phyloP scores from a whole-genome alignment of 2,329 filamentous ascomycete species.

The Diaporthe amygdali region DNA sequence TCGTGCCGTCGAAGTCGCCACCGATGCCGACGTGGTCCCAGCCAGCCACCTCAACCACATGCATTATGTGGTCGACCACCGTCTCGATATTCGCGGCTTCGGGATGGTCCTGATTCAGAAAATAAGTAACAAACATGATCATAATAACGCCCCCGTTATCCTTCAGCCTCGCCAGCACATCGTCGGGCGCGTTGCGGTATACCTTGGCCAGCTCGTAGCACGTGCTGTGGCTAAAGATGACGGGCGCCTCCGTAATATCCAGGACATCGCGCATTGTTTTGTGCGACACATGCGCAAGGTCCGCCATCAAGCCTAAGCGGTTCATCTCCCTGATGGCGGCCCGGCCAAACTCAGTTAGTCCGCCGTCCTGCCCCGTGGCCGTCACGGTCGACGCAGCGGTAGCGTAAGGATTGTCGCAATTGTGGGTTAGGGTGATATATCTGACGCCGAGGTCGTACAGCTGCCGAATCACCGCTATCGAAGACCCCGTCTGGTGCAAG shows the following conservation, averaged over 20 bases:
- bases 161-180: constrained; percentile 19
- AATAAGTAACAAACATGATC: constrained; percentile 29
- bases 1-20: constrained; percentile 67
- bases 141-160: constrained; percentile 21
- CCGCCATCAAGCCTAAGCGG: constrained; percentile 33
- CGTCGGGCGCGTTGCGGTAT: constrained; percentile 40
- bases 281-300: constrained; percentile 29
- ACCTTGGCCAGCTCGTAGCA: constrained; percentile 28
- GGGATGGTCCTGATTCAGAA: constrained; percentile 45
- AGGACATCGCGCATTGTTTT: constrained; percentile 27
- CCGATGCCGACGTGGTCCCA: constrained; percentile 72
- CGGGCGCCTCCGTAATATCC: constrained; percentile 25
- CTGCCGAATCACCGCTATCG: constrained; percentile 15
- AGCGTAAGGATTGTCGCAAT: constrained; percentile 13
- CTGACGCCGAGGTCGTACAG: constrained; percentile 29
- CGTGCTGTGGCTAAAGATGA: constrained; percentile 27
- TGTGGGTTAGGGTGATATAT: constrained; percentile 30
- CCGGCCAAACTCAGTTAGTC: constrained; percentile 28
- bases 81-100: constrained; percentile 61
- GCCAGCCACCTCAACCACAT: constrained; percentile 67
- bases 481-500: constrained; percentile 10
- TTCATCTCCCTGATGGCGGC: constrained; percentile 37
- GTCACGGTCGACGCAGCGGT: constrained; percentile 10
- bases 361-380: constrained; percentile 16
- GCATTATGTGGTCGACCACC: constrained; percentile 66